Percentiles rank a stretch among this genome's conserved stretches.
Conservation (phyloP, 805 yeast species). For the Candida montana region DNA sequence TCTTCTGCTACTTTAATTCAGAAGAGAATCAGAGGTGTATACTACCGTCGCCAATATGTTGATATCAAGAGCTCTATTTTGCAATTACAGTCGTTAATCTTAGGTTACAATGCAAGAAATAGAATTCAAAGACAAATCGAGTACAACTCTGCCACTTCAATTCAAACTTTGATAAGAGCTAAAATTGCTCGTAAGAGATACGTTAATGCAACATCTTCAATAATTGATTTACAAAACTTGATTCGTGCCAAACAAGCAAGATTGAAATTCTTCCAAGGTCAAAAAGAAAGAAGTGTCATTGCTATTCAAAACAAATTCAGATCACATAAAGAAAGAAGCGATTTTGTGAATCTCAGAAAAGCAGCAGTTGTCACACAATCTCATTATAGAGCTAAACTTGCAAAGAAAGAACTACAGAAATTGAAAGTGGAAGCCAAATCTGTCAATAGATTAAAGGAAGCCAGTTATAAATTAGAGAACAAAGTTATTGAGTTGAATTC, state of each 20-base stretch:
- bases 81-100: conserved; percentile 52
- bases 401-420: conserved; percentile 55
- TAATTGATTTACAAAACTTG: conserved; percentile 43
- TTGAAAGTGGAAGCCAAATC: conserved; percentile 88
- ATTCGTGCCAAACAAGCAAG: conserved; percentile 51
- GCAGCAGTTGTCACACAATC: conserved; percentile 74
- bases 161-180: conserved; percentile 68
- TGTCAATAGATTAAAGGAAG: conserved; percentile 83
- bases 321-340: conserved; percentile 56
- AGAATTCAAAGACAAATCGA: conserved; percentile 52
- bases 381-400: conserved; percentile 68
- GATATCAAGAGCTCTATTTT: conserved; percentile 50
- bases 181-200: conserved; percentile 38
- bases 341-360: conserved; percentile 39
- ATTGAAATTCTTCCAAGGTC: conserved; percentile 41
- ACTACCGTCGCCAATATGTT: conserved; percentile 57
- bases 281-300: conserved; percentile 59
- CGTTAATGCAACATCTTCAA: conserved; percentile 24
- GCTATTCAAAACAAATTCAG: conserved; percentile 71
- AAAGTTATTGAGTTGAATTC: conserved; percentile 96
- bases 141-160: conserved; percentile 53
- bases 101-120: conserved; percentile 58
- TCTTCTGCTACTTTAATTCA: conserved; percentile 81
- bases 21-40: conserved; percentile 65
- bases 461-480: conserved; percentile 88